These are phyloP conservation scores for Copromyces sp. DNA, from an alignment of 495 filamentous ascomycete genomes.

Conservation along the genomic window DNA sequence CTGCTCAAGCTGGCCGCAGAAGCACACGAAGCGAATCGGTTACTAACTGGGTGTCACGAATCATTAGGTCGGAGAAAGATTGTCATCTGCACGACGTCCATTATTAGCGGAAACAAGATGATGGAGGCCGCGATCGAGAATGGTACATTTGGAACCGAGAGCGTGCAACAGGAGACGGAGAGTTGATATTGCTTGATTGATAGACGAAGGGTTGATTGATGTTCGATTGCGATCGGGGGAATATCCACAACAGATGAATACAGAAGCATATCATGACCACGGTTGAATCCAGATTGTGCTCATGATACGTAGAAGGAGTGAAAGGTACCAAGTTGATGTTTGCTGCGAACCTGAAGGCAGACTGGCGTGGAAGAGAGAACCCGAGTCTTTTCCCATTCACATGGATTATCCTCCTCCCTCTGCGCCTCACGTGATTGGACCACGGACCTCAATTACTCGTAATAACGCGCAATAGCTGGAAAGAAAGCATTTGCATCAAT, in stretches of 20 bases:
- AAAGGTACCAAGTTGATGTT: not conserved
- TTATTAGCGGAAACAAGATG: slow-evolving; percentile 82
- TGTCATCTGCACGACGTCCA: slow-evolving; percentile 81
- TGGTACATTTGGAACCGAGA: slow-evolving; percentile 47
- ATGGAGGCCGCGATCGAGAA: slow-evolving; percentile 82
- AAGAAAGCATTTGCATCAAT: not conserved
- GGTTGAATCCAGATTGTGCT: not conserved
- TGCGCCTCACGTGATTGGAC: slow-evolving; percentile 8
- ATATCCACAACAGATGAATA: not conserved
- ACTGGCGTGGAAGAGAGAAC: not conserved
- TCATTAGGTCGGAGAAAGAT: slow-evolving; percentile 57
- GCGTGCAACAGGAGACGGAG: not conserved
- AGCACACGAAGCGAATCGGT: not conserved
- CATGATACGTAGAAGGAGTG: not conserved
- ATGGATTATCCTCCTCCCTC: slow-evolving; percentile 1
- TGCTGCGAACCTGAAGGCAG: slow-evolving; percentile 10
- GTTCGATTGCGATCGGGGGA: not conserved
- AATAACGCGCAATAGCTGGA: not conserved
- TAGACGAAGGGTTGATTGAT: not conserved
- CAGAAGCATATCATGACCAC: not conserved
- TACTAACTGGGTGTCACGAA: slow-evolving; percentile 7
- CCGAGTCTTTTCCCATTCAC: not conserved
- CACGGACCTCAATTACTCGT: not conserved
- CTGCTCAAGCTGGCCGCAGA: not conserved
- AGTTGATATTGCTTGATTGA: not conserved